A percentile compares a stretch with the other conserved stretches of the same genome.
Conservation (phyloP, 2,329 filamentous ascomycete genomes). For the Cladosporium sp. region DNA sequence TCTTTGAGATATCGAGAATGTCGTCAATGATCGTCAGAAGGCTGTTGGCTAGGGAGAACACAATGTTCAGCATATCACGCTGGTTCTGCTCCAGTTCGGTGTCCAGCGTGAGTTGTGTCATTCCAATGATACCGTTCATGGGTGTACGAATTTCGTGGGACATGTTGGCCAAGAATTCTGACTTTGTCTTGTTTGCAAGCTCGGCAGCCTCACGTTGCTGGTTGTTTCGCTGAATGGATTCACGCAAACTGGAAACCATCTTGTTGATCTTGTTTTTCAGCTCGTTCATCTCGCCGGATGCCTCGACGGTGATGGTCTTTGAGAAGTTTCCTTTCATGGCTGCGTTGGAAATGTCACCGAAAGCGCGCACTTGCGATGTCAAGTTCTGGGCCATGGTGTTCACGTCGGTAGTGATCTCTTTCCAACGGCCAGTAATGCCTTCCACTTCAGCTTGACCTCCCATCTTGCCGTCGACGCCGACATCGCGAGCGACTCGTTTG, state of each 20-base stretch:
- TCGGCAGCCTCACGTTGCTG: slow-evolving; percentile 94
- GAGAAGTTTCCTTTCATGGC: slow-evolving; percentile 97
- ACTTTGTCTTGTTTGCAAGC: slow-evolving; percentile 95
- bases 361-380: slow-evolving; percentile 94
- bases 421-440: slow-evolving; percentile 91
- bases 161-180: slow-evolving; percentile 98
- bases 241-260: slow-evolving; percentile 93
- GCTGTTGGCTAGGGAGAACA: slow-evolving; percentile 94
- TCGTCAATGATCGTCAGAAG: slow-evolving; percentile 93
- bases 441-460: slow-evolving; percentile 93
- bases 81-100: slow-evolving; percentile 91
- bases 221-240: slow-evolving; percentile 95
- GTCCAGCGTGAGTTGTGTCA: slow-evolving; percentile 94
- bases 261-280: slow-evolving; percentile 98
- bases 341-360: slow-evolving; percentile 96
- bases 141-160: slow-evolving; percentile 96
- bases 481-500: slow-evolving; percentile 91
- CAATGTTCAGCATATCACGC: slow-evolving; percentile 96
- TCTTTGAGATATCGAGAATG: slow-evolving; percentile 65
- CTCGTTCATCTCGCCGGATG: slow-evolving; percentile 98
- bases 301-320: slow-evolving; percentile 93
- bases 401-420: slow-evolving; percentile 95
- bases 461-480: slow-evolving; percentile 97
- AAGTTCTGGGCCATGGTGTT: slow-evolving; percentile 83
- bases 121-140: slow-evolving; percentile 97